Percentiles rank a stretch among this genome's conserved stretches.
These are phyloP conservation scores for Corylus avellana DNA, from an alignment of 306 rosid genomes.

Conservation along the genomic window DNA sequence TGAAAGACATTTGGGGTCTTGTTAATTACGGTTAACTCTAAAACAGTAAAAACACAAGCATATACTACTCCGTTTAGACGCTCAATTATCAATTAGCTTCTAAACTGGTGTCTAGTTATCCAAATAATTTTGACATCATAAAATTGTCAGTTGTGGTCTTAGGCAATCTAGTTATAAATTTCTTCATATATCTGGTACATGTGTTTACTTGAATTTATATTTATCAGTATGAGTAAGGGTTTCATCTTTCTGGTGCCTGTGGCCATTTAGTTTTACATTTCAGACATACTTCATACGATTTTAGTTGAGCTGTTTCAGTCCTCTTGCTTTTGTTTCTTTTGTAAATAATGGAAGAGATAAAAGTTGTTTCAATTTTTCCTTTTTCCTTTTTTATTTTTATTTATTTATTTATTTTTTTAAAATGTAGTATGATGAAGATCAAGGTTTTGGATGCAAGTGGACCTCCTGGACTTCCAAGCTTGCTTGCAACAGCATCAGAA, in stretches of 20 bases:
- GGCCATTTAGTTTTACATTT: neutral
- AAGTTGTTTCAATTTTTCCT: too few relatives aligned
- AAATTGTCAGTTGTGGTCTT: neutral
- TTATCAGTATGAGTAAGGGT: neutral
- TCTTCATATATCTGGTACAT: neutral
- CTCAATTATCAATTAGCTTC: neutral
- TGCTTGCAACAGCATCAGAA: conserved; percentile 69
- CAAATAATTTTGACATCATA: neutral
- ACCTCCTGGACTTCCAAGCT: conserved; percentile 97
- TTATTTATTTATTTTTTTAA: too few relatives aligned
- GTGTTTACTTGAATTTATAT: neutral
- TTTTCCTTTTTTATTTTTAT: too few relatives aligned
- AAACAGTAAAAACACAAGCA: neutral
- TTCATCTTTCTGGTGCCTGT: neutral
- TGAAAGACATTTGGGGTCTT: neutral
- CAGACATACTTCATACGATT: conserved; percentile 2
- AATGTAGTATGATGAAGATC: conserved; percentile 65
- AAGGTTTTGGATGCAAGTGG: conserved; percentile 97
- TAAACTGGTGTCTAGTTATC: neutral
- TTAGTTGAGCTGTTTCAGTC: neutral
- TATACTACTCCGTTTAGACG: neutral
- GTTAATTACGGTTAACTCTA: neutral
- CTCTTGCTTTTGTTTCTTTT: too few relatives aligned
- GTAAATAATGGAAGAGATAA: too few relatives aligned
- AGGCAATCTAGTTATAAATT: neutral